Conservation (phyloP, 495 filamentous ascomycete genomes). For the Penicillium cosmopolitanum region DNA sequence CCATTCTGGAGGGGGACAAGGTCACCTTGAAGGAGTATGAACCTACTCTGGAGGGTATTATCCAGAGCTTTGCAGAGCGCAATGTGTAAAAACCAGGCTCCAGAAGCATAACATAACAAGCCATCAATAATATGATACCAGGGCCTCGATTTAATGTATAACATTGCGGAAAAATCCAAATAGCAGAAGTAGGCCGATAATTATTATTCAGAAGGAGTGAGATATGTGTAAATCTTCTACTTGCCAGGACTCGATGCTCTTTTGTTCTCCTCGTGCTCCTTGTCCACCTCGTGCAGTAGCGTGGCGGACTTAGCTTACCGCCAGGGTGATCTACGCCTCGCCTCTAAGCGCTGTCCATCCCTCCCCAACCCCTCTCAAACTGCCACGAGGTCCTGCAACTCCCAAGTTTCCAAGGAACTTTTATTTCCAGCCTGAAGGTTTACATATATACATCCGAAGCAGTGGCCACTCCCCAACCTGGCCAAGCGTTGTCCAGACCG, state of each 20-base stretch:
- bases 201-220: background rate
- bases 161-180: background rate
- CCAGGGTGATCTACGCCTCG: conserved; percentile 8
- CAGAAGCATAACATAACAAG: background rate
- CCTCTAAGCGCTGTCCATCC: conserved; percentile 27
- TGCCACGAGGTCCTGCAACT: conserved; percentile 8
- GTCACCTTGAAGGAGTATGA: conserved; percentile 90
- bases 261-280: too few relatives aligned
- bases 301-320: conserved; percentile 11
- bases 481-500: conserved; percentile 10
- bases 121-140: background rate
- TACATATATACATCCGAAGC: background rate
- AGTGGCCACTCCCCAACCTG: background rate
- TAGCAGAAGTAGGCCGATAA: background rate
- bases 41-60: conserved; percentile 79
- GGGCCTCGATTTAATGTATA: background rate
- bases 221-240: too few relatives aligned
- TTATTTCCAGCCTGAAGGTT: background rate
- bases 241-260: too few relatives aligned
- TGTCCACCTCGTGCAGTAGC: background rate
- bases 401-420: background rate
- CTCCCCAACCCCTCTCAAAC: conserved; percentile 19
- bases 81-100: conserved; percentile 47
- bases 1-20: conserved; percentile 70
- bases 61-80: conserved; percentile 88